Evolutionary conservation across 768 basidiomycete species (phyloP).

Genomic region (Gloeostereum incarnatum): DNA sequence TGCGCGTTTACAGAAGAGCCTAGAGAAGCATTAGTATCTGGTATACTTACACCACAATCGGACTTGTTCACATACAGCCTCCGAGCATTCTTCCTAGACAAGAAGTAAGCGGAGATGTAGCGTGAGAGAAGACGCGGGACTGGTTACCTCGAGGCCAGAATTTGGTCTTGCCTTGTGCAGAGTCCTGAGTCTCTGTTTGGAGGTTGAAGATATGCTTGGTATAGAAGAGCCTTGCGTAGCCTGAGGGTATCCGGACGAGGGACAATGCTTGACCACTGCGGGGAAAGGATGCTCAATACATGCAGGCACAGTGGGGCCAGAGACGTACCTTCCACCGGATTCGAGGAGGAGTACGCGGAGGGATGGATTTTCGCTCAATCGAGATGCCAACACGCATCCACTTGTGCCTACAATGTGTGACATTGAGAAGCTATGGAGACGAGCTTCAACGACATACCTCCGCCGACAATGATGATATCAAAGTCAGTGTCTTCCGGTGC

Average conservation of each 20-base stretch:
- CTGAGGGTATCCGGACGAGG: slow-evolving; percentile 30
- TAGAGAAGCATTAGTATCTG: slow-evolving; percentile 12
- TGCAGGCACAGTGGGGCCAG: background rate
- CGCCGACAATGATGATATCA: slow-evolving; percentile 45
- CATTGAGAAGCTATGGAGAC: background rate
- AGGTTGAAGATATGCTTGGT: slow-evolving; percentile 37
- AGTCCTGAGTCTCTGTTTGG: slow-evolving; percentile 44
- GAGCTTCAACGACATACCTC: slow-evolving; percentile 24
- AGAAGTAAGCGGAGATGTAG: slow-evolving; percentile 1
- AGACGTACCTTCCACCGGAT: slow-evolving; percentile 44
- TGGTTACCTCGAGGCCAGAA: slow-evolving; percentile 58
- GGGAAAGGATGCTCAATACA: slow-evolving; percentile 2
- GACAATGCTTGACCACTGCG: slow-evolving; percentile 31
- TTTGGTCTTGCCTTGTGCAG: slow-evolving; percentile 31
- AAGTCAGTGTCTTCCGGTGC: slow-evolving; percentile 15
- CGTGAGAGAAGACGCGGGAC: background rate
- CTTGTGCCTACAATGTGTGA: slow-evolving; percentile 32
- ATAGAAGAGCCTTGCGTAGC: slow-evolving; percentile 28
- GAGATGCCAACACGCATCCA: slow-evolving; percentile 50
- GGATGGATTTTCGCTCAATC: slow-evolving; percentile 43
- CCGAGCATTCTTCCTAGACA: slow-evolving; percentile 51
- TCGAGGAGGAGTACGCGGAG: slow-evolving; percentile 48
- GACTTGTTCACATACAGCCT: slow-evolving; percentile 40
- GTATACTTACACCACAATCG: background rate
- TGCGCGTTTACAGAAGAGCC: slow-evolving; percentile 63